Conservation (phyloP, 2,329 filamentous ascomycete genomes). For the Piedraia hortae region DNA sequence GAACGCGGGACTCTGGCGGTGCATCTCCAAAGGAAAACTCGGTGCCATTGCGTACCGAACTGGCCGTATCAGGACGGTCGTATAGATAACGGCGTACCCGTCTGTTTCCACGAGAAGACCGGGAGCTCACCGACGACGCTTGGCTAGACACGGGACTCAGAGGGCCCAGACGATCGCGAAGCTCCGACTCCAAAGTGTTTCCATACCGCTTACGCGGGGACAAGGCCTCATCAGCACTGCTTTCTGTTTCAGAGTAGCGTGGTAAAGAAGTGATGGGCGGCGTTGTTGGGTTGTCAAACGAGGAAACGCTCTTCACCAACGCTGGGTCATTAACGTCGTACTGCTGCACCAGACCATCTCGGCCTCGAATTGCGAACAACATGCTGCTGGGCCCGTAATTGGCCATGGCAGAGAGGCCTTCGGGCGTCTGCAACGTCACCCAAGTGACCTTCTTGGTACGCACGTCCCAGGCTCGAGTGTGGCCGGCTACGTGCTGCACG, state of each 20-base stretch:
- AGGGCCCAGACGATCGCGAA: constrained; percentile 34
- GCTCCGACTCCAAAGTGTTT: constrained; percentile 24
- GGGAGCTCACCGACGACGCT: constrained; percentile 32
- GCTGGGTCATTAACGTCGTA: constrained; percentile 52
- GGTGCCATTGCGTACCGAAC: constrained; percentile 13
- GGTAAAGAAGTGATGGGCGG: constrained; percentile 27
- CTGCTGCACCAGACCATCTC: constrained; percentile 74
- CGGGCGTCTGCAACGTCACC: constrained; percentile 62
- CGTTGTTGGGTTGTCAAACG: constrained; percentile 49
- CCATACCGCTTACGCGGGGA: constrained; percentile 51
- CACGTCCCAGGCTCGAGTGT: constrained; percentile 90
- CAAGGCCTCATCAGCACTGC: constrained; percentile 43
- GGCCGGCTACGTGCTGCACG: constrained; percentile 67
- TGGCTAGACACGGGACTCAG: constrained; percentile 40
- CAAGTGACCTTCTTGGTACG: constrained; percentile 89
- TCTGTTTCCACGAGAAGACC: constrained; percentile 20
- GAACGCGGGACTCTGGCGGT: constrained; percentile 10
- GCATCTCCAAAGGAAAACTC: constrained; percentile 16
- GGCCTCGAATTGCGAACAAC: constrained; percentile 71
- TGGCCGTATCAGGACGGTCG: constrained; percentile 17
- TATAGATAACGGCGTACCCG: constrained; percentile 18
- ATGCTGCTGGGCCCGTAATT: constrained; percentile 76
- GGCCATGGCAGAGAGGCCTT: constrained; percentile 54
- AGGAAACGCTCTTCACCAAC: constrained; percentile 67
- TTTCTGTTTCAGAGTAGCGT: constrained; percentile 29